These are phyloP conservation scores for Puccinellia tenuiflora DNA, from an alignment of 176 grass and related monocot species.

Conservation along the genomic window DNA sequence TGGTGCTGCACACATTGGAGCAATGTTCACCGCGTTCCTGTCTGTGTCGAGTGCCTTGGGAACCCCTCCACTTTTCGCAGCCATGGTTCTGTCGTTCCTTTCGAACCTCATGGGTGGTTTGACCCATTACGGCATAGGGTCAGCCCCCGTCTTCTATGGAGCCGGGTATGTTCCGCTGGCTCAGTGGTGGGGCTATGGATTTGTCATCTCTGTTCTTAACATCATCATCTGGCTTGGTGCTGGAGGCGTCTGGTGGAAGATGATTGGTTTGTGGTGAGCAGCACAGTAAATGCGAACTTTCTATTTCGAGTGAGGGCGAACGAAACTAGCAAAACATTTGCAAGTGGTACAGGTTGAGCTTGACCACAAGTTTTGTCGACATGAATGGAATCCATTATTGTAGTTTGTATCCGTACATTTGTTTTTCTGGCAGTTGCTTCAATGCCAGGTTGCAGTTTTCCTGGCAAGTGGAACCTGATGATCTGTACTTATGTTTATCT, in stretches of 20 bases:
- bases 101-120: conserved; percentile 95
- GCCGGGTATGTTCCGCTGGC: conserved; percentile 79
- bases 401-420: conserved; percentile 40
- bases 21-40: conserved; percentile 94
- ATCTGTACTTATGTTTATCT: background rate
- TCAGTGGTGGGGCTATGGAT: conserved; percentile 94
- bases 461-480: background rate
- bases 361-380: conserved; percentile 44
- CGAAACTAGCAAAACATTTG: conserved; percentile 21
- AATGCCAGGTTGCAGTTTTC: conserved; percentile 30
- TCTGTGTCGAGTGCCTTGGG: conserved; percentile 85
- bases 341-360: conserved; percentile 11
- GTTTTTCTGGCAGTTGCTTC: conserved; percentile 7
- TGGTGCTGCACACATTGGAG: conserved; percentile 92
- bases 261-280: conserved; percentile 91
- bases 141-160: conserved; percentile 88
- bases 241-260: conserved; percentile 96
- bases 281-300: background rate
- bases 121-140: conserved; percentile 91
- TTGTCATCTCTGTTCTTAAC: conserved; percentile 76
- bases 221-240: conserved; percentile 87
- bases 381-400: conserved; percentile 41
- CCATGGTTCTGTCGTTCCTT: conserved; percentile 84
- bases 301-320: background rate
- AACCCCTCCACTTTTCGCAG: conserved; percentile 70